Evolutionary conservation across 768 basidiomycete species (phyloP).

Genomic region (Amanita pallidorosea): DNA sequence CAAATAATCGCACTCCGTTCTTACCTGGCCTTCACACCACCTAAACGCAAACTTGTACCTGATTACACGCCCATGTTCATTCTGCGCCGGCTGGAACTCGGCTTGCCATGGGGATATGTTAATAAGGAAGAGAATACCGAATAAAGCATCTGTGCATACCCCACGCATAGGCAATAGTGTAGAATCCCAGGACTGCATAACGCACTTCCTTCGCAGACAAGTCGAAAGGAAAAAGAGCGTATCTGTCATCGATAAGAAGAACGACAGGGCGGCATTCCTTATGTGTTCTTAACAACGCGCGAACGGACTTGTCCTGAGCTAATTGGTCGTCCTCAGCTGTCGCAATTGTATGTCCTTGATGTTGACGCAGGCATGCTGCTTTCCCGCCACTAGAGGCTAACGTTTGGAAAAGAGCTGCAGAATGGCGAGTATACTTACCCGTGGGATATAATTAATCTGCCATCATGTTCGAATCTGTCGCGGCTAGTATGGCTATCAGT

Average conservation of each 20-base stretch:
- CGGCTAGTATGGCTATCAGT: conserved; percentile 32
- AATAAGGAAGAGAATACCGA: neutral
- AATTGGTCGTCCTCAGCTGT: conserved; percentile 53
- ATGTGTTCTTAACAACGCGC: conserved; percentile 53
- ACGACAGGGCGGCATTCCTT: conserved; percentile 47
- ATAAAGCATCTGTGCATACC: conserved; percentile 27
- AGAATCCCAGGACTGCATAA: conserved; percentile 56
- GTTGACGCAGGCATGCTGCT: conserved; percentile 42
- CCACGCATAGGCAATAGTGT: conserved; percentile 63
- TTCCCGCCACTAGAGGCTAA: conserved; percentile 51
- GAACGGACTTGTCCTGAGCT: conserved; percentile 59
- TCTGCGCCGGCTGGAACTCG: conserved; percentile 46
- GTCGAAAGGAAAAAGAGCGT: conserved; percentile 63
- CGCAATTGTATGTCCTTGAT: conserved; percentile 28
- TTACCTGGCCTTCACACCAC: conserved; percentile 67
- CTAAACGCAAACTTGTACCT: conserved; percentile 79
- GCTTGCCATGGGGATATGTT: conserved; percentile 25
- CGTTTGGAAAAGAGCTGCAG: neutral
- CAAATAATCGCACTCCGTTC: neutral
- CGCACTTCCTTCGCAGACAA: conserved; percentile 34
- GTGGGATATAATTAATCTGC: conserved; percentile 72
- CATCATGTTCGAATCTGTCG: conserved; percentile 53
- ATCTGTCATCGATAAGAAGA: conserved; percentile 67
- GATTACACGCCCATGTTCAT: conserved; percentile 42
- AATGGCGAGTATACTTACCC: conserved; percentile 38